Conservation (phyloP, 225 moss, liverwort and hornwort species). For the Pseudisothecium myosuroides region DNA sequence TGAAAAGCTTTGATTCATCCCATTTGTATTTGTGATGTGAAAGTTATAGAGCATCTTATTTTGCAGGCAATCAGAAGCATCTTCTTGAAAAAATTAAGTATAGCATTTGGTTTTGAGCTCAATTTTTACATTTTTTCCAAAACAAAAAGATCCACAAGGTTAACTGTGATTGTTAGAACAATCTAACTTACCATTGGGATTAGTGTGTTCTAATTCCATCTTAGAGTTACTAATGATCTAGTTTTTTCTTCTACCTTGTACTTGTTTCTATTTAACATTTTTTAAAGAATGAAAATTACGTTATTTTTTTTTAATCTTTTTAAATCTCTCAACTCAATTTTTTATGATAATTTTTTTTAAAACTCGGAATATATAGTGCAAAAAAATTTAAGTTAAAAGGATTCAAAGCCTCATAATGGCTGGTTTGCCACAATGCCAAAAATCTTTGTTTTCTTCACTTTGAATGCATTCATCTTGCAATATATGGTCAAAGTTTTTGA, state of each 20-base stretch:
- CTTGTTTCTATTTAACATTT: not conserved
- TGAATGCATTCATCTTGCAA: not conserved
- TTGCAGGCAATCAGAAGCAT: no score
- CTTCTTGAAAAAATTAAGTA: no score
- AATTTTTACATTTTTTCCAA: no score
- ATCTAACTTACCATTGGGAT: not conserved
- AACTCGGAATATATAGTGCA: fast-evolving
- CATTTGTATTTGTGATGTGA: no score
- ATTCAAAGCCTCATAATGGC: not conserved
- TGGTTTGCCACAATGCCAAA: fast-evolving
- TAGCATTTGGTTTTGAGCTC: no score
- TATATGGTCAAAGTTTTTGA: not conserved
- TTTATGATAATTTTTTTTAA: not conserved
- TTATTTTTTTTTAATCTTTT: not conserved
- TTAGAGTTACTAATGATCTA: not conserved
- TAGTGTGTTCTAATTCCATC: not conserved
- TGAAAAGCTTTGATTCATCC: no score
- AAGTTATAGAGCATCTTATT: no score
- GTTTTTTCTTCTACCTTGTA: not conserved
- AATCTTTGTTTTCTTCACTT: not conserved
- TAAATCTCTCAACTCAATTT: fast-evolving
- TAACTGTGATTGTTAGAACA: no score
- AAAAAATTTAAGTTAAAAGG: no score
- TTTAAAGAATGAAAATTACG: fast-evolving
- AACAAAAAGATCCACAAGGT: no score